Percentiles rank a stretch among this genome's conserved stretches.
Evolutionary conservation across 331 rosid species (phyloP).

Genomic region (Rhamnella rubrinervis): DNA sequence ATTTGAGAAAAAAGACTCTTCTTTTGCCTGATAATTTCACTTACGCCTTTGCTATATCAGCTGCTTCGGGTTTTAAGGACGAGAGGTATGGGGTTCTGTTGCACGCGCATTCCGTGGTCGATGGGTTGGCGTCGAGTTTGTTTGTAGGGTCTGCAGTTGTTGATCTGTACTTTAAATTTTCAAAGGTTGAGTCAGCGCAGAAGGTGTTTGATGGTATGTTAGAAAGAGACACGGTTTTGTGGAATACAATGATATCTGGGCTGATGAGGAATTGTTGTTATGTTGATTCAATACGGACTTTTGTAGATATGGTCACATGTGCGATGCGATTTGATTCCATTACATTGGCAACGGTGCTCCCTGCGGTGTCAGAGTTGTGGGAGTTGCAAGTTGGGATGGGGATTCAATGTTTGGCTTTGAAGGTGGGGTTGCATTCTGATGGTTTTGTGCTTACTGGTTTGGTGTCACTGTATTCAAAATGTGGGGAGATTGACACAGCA

Average conservation of each 20-base stretch:
- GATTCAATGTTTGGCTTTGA: slow-evolving; percentile 69
- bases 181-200: slow-evolving; percentile 49
- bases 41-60: slow-evolving; percentile 58
- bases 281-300: slow-evolving; percentile 44
- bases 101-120: slow-evolving; percentile 68
- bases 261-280: slow-evolving; percentile 58
- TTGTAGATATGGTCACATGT: slow-evolving; percentile 52
- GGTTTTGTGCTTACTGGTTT: slow-evolving; percentile 70
- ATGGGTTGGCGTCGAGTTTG: slow-evolving; percentile 53
- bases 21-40: slow-evolving; percentile 72
- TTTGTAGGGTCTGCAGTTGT: slow-evolving; percentile 72
- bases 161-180: slow-evolving; percentile 61
- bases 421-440: slow-evolving; percentile 58
- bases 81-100: slow-evolving; percentile 47
- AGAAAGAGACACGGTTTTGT: slow-evolving; percentile 62
- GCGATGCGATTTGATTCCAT: slow-evolving; percentile 59
- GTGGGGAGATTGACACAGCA: slow-evolving; percentile 51
- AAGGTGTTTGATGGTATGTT: slow-evolving; percentile 81
- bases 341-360: slow-evolving; percentile 64
- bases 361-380: slow-evolving; percentile 75
- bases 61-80: slow-evolving; percentile 42
- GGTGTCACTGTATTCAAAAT: slow-evolving; percentile 80
- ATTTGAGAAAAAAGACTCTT: slow-evolving; percentile 44
- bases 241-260: slow-evolving; percentile 86
- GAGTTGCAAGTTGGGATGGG: slow-evolving; percentile 61